Base-by-base conservation (phyloP, 345 rosid genomes). In the Lumnitzera littorea region DNA sequence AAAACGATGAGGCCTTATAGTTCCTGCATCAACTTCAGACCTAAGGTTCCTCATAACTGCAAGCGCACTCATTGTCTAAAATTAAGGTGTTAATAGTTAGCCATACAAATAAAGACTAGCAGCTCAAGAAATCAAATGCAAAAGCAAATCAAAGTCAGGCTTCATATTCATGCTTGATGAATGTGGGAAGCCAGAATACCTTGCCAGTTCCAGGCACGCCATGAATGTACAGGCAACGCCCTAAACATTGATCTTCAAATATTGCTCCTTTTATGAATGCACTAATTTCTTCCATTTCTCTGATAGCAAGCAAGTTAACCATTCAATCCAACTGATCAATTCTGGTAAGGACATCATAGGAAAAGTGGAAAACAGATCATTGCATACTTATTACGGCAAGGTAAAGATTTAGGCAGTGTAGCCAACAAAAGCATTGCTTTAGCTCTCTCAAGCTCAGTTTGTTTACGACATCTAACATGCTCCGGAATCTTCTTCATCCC, bases 201-300 rank as follows among this genome's bases (percentile, higher is more conserved):
- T 92, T 92, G 71, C 97, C 98, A 13, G 98, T 89, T 69, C 98
- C 98, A 0, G 98, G 98, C 78, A 92, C 98, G 75, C 98, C 98
- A 58, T 89, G 97, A 71, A 89, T 76, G 41, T 89, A 92, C 72
- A 92, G 84, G 65, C 98, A 92, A 56, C 95, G 87, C 15, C 98
- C 97, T 51, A 89, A 71, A 70, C 98, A 92, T 58, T 85, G 91
- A 72, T 85, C 87, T 74, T 82, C 87, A n/a, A 80, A 84, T 62
- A 87, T 89, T 25, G 91, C 95, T 72, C 96, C 96, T 50, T 84
- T 87, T 60, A 92, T 75, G 60, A 92, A 92, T 48, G 81, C 50
- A 50, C 79, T 78, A 52, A 92, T 84, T 85, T 92, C 97, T 49
- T 86, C 94, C 91, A 92, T 85, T 75, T 92, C 99, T 66, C 90